Evolutionary conservation across 305 asterid genomes (phyloP).

Genomic region (Fraxinus sp.): DNA sequence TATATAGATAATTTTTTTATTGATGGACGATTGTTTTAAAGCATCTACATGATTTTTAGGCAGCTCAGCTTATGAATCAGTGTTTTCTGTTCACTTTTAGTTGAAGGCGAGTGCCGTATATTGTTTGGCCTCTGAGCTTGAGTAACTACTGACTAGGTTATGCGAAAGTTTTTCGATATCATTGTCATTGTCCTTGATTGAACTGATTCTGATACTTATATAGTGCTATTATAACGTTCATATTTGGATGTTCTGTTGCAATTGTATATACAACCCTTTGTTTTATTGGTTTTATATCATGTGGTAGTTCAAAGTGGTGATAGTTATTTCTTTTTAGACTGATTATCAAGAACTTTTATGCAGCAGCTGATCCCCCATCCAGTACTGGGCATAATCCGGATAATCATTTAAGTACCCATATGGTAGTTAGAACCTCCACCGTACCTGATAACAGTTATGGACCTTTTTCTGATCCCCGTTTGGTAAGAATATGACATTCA

Average conservation of each 20-base stretch:
- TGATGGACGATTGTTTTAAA: not conserved
- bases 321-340: slow-evolving; percentile 18
- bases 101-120: not conserved
- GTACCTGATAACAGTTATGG: slow-evolving; percentile 48
- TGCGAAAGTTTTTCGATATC: not conserved
- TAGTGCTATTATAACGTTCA: not conserved
- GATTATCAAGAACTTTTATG: slow-evolving; percentile 27
- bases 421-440: slow-evolving; percentile 69
- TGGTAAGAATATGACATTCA: slow-evolving; percentile 45
- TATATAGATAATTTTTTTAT: not conserved
- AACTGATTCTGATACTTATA: not conserved
- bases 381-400: slow-evolving; percentile 46
- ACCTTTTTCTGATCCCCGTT: slow-evolving; percentile 66
- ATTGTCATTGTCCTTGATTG: not conserved
- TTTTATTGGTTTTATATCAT: not conserved
- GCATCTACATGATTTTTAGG: not conserved
- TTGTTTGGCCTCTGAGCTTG: not conserved
- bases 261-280: not conserved
- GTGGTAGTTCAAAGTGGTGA: slow-evolving; percentile 16
- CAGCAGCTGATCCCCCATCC: slow-evolving; percentile 60
- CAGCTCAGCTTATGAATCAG: not conserved
- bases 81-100: not conserved
- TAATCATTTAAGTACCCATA: slow-evolving; percentile 47
- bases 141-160: not conserved
- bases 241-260: not conserved